phyloP scores from a whole-genome alignment of 176 grass and related monocot species.

The Luzula sylvatica region DNA sequence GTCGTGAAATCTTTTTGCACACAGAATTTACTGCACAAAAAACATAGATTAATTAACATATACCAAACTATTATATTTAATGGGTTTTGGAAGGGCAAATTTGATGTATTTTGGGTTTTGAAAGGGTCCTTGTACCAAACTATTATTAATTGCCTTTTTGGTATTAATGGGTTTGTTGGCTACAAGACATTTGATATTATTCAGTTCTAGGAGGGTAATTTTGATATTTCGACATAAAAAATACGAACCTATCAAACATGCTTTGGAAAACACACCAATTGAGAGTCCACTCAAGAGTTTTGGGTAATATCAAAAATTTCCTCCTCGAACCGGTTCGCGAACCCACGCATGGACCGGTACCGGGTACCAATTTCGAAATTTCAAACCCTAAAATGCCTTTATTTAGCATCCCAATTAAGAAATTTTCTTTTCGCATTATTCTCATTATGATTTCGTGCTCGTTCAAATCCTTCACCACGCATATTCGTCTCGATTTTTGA shows the following conservation, averaged over 20 bases:
- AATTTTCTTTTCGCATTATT: conserved; percentile 99
- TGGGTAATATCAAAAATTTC: conserved; percentile 75
- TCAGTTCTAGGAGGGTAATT: too few relatives aligned
- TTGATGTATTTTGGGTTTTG: too few relatives aligned
- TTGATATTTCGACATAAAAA: too few relatives aligned
- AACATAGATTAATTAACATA: conserved; percentile 4
- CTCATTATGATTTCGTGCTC: conserved; percentile 96
- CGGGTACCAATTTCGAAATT: conserved; percentile 67
- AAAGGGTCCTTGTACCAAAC: too few relatives aligned
- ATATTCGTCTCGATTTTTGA: conserved; percentile 63
- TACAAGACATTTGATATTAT: too few relatives aligned
- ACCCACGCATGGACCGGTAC: conserved; percentile 41
- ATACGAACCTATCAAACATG: conserved; percentile 92
- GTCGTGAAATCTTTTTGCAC: conserved; percentile 72
- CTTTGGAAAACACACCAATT: conserved; percentile 99
- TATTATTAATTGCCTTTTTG: too few relatives aligned
- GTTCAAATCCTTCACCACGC: conserved; percentile 87
- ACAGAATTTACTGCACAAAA: conserved; percentile 80
- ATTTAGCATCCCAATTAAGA: conserved; percentile 98
- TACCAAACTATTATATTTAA: too few relatives aligned
- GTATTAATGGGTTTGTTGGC: too few relatives aligned
- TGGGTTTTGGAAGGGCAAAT: too few relatives aligned
- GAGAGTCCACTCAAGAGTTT: conserved; percentile 95
- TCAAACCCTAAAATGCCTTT: conserved; percentile 87
- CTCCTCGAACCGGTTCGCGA: conserved; percentile 38